Evolutionary conservation across 2,329 filamentous ascomycete species (phyloP).

Genomic region (Paecilomyces formosus): DNA sequence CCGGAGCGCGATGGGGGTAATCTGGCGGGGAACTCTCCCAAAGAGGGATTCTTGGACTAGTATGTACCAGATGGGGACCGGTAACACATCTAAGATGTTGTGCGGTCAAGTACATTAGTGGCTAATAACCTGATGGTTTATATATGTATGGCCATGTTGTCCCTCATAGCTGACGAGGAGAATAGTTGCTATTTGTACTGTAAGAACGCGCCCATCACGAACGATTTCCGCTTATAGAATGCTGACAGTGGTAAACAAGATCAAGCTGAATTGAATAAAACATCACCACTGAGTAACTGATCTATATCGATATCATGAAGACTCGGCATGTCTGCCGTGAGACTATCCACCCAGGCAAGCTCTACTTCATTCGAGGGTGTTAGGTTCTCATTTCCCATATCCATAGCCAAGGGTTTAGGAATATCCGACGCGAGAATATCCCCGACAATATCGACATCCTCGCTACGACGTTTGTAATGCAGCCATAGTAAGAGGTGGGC

Average conservation of each 20-base stretch:
- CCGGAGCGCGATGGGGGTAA: not conserved
- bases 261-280: not conserved
- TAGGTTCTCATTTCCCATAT: not conserved
- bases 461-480: conserved; percentile 31
- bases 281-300: not conserved
- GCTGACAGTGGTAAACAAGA: not conserved
- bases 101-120: not conserved
- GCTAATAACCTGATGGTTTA: too few species aligned
- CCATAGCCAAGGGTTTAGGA: not conserved
- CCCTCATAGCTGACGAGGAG: too few species aligned
- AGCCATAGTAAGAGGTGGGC: conserved; percentile 48
- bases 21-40: not conserved
- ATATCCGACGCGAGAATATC: not conserved
- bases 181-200: too few species aligned
- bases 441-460: not conserved
- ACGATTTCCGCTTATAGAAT: too few species aligned
- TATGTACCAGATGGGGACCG: not conserved
- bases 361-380: not conserved
- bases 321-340: not conserved
- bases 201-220: too few species aligned
- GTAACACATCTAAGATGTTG: not conserved
- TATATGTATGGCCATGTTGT: too few species aligned
- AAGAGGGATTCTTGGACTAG: not conserved
- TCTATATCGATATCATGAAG: not conserved
- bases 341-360: not conserved